These are phyloP conservation scores for Musa itinerans DNA, from an alignment of 176 grass and related monocot species.

Conservation along the genomic window DNA sequence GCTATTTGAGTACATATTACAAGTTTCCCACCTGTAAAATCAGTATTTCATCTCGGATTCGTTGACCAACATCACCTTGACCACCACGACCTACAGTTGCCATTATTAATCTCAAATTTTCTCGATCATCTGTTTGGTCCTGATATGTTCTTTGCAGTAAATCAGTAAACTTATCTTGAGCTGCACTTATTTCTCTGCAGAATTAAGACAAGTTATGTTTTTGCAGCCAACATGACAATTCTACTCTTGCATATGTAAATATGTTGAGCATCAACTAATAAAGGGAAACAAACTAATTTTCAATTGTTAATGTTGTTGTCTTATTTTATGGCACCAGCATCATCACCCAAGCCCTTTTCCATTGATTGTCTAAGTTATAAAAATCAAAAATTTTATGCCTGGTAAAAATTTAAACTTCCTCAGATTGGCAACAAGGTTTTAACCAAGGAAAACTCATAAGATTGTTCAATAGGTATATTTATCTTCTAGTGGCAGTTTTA, in stretches of 20 bases:
- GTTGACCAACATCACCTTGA: constrained; percentile 16
- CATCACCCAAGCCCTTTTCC: too few relatives aligned
- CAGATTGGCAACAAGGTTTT: too few relatives aligned
- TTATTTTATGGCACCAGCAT: too few relatives aligned
- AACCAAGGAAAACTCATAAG: too few relatives aligned
- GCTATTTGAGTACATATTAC: neutral
- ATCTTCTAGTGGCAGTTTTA: too few relatives aligned
- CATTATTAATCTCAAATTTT: constrained; percentile 11
- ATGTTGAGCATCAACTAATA: neutral
- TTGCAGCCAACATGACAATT: neutral
- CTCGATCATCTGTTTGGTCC: constrained; percentile 2
- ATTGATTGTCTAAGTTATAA: too few relatives aligned
- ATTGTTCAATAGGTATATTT: too few relatives aligned
- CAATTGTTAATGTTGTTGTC: neutral
- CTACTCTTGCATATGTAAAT: neutral
- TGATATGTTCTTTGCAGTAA: constrained; percentile 7
- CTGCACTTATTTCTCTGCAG: constrained; percentile 17
- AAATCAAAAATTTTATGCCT: too few relatives aligned
- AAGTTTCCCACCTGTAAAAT: constrained; percentile 1
- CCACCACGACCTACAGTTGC: constrained; percentile 18
- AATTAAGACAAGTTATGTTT: neutral
- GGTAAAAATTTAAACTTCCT: too few relatives aligned
- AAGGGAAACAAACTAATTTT: neutral
- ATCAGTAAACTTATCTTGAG: constrained; percentile 13
- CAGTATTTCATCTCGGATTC: constrained; percentile 21